phyloP scores from a whole-genome alignment of 139 green algal species.

The Chlamydomonas sp. region DNA sequence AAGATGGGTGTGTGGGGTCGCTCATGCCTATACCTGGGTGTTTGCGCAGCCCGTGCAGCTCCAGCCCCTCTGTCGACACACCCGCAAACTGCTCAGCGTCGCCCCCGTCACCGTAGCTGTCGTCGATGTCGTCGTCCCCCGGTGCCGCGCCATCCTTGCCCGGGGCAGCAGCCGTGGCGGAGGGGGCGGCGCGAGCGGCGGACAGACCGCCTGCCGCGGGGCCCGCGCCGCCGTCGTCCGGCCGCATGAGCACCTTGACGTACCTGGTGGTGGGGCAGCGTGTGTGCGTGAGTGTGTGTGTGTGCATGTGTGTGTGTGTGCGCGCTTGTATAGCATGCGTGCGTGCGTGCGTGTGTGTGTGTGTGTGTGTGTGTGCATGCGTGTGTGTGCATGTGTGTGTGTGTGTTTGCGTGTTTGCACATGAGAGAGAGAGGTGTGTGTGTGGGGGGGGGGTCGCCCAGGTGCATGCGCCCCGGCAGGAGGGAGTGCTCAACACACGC shows the following conservation, averaged over 20 bases:
- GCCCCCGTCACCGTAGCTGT: constrained; percentile 3
- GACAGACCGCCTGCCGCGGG: background rate
- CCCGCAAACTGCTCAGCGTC: too few relatives aligned
- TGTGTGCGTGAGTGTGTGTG: too few relatives aligned
- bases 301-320: too few relatives aligned
- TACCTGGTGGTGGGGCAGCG: background rate
- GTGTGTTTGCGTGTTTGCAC: too few relatives aligned
- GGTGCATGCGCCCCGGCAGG: too few relatives aligned
- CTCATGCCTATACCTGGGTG: background rate
- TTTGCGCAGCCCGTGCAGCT: background rate
- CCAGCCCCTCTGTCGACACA: constrained; percentile 10
- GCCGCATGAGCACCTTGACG: background rate
- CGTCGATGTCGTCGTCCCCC: background rate
- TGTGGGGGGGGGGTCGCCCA: too few relatives aligned
- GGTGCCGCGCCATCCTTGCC: background rate
- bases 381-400: too few relatives aligned
- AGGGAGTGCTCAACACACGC: too few relatives aligned
- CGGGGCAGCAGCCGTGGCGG: background rate
- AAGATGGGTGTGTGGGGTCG: background rate
- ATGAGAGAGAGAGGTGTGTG: too few relatives aligned
- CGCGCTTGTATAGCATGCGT: too few relatives aligned
- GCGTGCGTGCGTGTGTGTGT: too few relatives aligned
- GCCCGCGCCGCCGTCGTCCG: background rate
- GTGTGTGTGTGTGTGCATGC: too few relatives aligned
- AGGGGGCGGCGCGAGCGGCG: background rate